Conservation (phyloP, 1,284 basidiomycete species). For the Apiotrichum porosum region DNA sequence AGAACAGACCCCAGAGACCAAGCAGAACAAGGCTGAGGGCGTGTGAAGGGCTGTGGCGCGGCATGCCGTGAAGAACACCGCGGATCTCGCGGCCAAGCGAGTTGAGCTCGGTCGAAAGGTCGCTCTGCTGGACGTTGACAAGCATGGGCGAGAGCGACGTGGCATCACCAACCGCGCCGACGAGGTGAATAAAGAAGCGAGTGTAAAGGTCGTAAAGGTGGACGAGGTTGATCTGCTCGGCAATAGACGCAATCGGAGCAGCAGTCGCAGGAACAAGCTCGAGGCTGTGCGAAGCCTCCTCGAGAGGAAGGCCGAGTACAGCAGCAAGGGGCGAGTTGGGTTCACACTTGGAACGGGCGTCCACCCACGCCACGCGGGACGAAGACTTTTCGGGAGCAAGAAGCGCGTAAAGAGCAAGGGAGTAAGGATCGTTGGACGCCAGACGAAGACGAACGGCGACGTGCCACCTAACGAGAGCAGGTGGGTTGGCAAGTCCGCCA, state of each 20-base stretch:
- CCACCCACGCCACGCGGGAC: constrained; percentile 29
- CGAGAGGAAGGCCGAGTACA: constrained; percentile 38
- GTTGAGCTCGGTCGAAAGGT: constrained; percentile 24
- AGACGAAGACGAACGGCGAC: constrained; percentile 28
- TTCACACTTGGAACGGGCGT: constrained; percentile 28
- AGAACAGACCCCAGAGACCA: constrained; percentile 45
- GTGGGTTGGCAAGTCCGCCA: constrained; percentile 26
- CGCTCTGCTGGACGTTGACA: constrained; percentile 23
- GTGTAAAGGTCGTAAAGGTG: constrained; percentile 45
- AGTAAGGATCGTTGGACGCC: constrained; percentile 28
- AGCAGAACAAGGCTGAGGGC: constrained; percentile 46
- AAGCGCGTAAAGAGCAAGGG: constrained; percentile 38
- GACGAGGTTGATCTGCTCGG: constrained; percentile 44
- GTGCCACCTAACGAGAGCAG: constrained; percentile 23
- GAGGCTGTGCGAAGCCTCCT: constrained; percentile 34
- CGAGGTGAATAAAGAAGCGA: constrained; percentile 41
- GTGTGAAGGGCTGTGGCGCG: constrained; percentile 36
- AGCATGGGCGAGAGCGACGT: constrained; percentile 27
- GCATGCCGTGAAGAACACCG: constrained; percentile 30
- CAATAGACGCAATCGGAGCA: constrained; percentile 40
- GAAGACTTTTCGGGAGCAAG: constrained; percentile 24
- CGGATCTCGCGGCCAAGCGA: constrained; percentile 38
- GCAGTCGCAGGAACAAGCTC: constrained; percentile 28
- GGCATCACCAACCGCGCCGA: constrained; percentile 27
- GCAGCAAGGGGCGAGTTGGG: constrained; percentile 27